These are phyloP conservation scores for Candida rishiriensis DNA, from an alignment of 805 yeast genomes.

Conservation along the genomic window DNA sequence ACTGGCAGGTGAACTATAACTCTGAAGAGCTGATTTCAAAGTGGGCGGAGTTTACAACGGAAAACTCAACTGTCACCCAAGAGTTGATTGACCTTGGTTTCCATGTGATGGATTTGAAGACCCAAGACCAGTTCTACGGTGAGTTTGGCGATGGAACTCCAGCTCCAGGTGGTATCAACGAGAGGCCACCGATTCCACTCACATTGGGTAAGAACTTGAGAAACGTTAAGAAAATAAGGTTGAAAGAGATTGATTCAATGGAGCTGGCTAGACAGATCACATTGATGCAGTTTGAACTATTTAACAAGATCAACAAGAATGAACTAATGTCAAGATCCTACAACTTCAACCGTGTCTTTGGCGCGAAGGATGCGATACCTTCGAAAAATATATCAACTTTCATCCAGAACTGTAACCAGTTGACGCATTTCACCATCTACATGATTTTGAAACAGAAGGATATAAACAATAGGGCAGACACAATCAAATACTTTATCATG, in stretches of 20 bases:
- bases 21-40: slow-evolving; percentile 36
- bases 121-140: slow-evolving; percentile 24
- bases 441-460: slow-evolving; percentile 66
- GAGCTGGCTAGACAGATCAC: slow-evolving; percentile 85
- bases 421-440: slow-evolving; percentile 79
- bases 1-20: slow-evolving; percentile 63
- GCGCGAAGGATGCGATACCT: slow-evolving; percentile 14
- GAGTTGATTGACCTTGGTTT: slow-evolving; percentile 17
- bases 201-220: slow-evolving; percentile 15
- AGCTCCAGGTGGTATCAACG: slow-evolving; percentile 6
- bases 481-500: slow-evolving; percentile 67
- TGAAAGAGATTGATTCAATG: slow-evolving; percentile 64
- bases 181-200: slow-evolving; percentile 19
- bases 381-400: slow-evolving; percentile 50
- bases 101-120: slow-evolving; percentile 15
- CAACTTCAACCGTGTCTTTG: slow-evolving; percentile 46
- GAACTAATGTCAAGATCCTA: slow-evolving; percentile 78
- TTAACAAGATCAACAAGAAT: slow-evolving; percentile 59
- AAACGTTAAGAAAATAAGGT: slow-evolving; percentile 37
- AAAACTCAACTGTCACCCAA: slow-evolving; percentile 8
- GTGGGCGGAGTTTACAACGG: slow-evolving; percentile 23
- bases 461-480: slow-evolving; percentile 58
- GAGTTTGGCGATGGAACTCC: slow-evolving; percentile 18
- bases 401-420: slow-evolving; percentile 68
- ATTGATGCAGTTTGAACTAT: slow-evolving; percentile 65